Percentiles rank a stretch among this genome's conserved stretches.
phyloP scores from a whole-genome alignment of 2,329 filamentous ascomycete genomes.

The Exutisphaerella laricina region DNA sequence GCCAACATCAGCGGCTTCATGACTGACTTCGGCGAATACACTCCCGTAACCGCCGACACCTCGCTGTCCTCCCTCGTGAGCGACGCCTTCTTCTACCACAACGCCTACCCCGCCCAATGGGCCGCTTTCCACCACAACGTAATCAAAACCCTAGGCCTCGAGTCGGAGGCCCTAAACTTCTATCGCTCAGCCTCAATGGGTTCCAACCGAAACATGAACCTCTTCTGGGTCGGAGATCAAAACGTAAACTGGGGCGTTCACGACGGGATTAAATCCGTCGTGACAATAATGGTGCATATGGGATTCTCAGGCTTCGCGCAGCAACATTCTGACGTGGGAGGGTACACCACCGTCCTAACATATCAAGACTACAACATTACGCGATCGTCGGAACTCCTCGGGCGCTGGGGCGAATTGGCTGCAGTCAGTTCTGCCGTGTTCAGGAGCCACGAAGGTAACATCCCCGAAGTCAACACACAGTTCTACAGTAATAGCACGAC shows the following conservation, averaged over 20 bases:
- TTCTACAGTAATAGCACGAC: constrained; percentile 35
- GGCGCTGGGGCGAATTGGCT: constrained; percentile 36
- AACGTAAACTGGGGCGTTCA: constrained; percentile 33
- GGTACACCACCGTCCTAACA: constrained; percentile 34
- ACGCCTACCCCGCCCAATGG: constrained; percentile 35
- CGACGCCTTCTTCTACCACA: constrained; percentile 34
- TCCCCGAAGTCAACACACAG: constrained; percentile 34
- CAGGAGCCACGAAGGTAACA: constrained; percentile 37
- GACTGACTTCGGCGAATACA: constrained; percentile 37
- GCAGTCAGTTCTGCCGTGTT: constrained; percentile 34
- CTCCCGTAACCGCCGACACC: constrained; percentile 27
- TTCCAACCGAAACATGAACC: constrained; percentile 33
- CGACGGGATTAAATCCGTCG: constrained; percentile 34
- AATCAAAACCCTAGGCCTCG: constrained; percentile 25
- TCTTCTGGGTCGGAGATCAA: constrained; percentile 39
- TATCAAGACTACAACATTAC: constrained; percentile 31
- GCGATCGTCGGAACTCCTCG: constrained; percentile 34
- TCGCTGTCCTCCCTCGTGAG: constrained; percentile 28
- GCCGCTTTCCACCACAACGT: constrained; percentile 31
- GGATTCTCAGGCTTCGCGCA: constrained; percentile 35
- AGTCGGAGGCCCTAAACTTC: constrained; percentile 33
- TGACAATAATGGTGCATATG: constrained; percentile 36
- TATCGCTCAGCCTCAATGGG: constrained; percentile 34
- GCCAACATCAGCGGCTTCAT: constrained; percentile 35
- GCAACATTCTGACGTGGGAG: constrained; percentile 35